These are phyloP conservation scores for Isatis lusitanica DNA, from an alignment of 441 rosid genomes.

Conservation along the genomic window DNA sequence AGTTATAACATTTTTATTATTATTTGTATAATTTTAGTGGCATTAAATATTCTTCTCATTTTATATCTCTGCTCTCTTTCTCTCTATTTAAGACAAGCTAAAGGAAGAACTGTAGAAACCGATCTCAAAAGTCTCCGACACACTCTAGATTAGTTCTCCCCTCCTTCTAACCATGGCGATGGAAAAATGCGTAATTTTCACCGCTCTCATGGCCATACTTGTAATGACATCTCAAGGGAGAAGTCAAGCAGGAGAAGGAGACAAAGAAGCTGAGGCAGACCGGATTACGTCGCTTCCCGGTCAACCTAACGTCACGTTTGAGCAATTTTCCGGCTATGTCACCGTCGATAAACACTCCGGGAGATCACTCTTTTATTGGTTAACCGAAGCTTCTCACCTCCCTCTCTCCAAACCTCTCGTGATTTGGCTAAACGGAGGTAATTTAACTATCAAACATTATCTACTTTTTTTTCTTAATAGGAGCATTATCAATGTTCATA, in stretches of 20 bases:
- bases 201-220: constrained; percentile 23
- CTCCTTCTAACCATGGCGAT: constrained; percentile 33
- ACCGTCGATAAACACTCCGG: constrained; percentile 63
- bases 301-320: constrained; percentile 82
- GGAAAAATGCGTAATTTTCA: constrained; percentile 42
- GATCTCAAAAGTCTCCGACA: constrained; percentile 29
- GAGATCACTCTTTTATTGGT: constrained; percentile 95
- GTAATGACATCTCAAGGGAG: constrained; percentile 28
- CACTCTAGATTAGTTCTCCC: background rate
- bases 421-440: constrained; percentile 98
- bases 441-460: background rate
- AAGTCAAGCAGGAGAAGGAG: background rate
- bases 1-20: background rate
- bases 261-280: constrained; percentile 57
- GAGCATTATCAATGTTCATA: background rate
- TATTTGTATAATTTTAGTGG: background rate
- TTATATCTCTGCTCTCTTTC: constrained; percentile 29
- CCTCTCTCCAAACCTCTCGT: constrained; percentile 77
- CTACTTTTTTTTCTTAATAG: background rate
- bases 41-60: background rate
- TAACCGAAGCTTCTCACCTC: constrained; percentile 60
- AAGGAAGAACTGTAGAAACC: constrained; percentile 27
- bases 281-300: constrained; percentile 86
- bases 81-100: constrained; percentile 49
- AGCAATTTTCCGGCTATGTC: constrained; percentile 92